Conservation (phyloP, 2,329 filamentous ascomycete genomes). For the Fusarium miscanthi region DNA sequence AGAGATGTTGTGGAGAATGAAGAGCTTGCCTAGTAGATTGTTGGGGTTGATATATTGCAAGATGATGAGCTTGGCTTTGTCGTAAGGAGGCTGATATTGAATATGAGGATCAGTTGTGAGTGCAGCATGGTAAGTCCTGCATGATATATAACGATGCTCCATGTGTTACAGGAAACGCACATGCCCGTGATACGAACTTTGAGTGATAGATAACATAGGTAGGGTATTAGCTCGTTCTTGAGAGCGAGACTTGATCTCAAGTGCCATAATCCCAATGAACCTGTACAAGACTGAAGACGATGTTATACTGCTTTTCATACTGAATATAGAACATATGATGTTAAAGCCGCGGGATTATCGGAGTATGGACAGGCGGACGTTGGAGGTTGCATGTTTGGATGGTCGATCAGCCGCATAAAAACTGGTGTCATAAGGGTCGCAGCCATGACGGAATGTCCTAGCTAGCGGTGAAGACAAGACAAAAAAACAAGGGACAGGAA, state of each 20-base stretch:
- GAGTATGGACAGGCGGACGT: neutral
- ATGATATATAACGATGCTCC: constrained; percentile 2
- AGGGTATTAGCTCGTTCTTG: neutral
- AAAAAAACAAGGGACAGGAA: constrained; percentile 6
- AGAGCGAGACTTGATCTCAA: neutral
- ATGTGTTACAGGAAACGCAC: neutral
- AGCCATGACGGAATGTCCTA: constrained; percentile 31
- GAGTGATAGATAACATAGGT: neutral
- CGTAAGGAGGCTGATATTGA: neutral
- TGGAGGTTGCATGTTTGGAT: neutral
- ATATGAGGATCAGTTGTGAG: neutral
- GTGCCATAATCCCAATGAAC: neutral
- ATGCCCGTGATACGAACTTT: neutral
- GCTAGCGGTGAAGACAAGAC: constrained; percentile 26
- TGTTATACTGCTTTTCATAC: neutral
- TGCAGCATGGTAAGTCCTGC: neutral
- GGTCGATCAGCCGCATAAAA: constrained; percentile 3
- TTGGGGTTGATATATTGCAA: neutral
- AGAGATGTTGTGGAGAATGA: neutral
- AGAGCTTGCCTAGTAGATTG: constrained; percentile 1
- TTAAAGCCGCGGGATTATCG: neutral
- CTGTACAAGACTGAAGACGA: neutral
- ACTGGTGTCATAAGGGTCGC: constrained; percentile 24
- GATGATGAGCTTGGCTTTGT: neutral
- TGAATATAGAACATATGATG: neutral